Base-by-base conservation (phyloP, 805 yeast genomes). In the Saturnispora galanensis region DNA sequence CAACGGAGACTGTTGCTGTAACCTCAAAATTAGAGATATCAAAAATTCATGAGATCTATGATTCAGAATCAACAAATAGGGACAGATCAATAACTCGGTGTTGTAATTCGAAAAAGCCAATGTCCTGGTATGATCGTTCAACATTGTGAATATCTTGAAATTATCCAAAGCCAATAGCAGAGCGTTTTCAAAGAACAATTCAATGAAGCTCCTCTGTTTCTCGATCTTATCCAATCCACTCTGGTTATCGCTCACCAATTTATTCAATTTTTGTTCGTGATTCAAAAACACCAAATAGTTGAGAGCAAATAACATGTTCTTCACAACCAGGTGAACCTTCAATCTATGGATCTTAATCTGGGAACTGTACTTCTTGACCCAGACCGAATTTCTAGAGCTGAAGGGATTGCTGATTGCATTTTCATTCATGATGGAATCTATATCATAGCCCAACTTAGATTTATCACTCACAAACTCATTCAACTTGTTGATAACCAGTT, bases 21-120 rank as follows among this genome's bases (percentile, higher is more conserved):
- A 64, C 55, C 81, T 65, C 42, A 76, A 52, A 21, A 76, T 69
- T 52, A 76, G 56, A 36, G 79, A 74, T n/a, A 76, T 75, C 59
- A 76, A 64, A 51, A 76, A 76, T 50, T 76, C 79, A 53, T 73
- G 67, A 5, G 80, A 71, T 50, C 81, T 64, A 50, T 76, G 79
- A 47, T 78, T 77, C 33, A 73, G 63, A 41, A 74, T 68, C 54
- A 76, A 55, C 54, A 76, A 62, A 49, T 65, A 67, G 10, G 80
- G 81, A 18, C 73, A 65, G 11, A 73, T 49, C 7, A 74, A 56
- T 45, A 76, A 62, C 49, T 75, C 78, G 5, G 72, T 64, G 21
- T 70, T 69, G 21, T 68, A 64, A 41, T 59, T 54, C 2, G 66
- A 59, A 46, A 58, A 63, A 6, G 54, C 44, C 13, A 32, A 11